phyloP scores from a whole-genome alignment of 768 basidiomycete genomes.

The Termitomyces titanicus region DNA sequence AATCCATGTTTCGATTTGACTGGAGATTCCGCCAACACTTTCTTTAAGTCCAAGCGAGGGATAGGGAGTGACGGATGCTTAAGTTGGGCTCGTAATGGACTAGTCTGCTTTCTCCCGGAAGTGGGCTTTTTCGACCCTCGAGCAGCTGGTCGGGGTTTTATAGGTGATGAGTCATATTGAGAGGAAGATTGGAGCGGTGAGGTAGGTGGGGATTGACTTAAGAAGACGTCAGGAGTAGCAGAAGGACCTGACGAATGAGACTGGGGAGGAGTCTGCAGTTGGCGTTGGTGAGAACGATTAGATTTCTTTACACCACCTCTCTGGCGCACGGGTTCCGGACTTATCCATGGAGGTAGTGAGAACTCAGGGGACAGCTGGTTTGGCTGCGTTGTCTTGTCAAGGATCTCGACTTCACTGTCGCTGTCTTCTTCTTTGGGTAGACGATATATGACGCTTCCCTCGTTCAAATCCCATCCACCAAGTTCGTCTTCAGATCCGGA shows the following conservation, averaged over 20 bases:
- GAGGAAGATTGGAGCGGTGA: constrained; percentile 20
- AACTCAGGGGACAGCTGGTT: constrained; percentile 4
- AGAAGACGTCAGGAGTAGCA: constrained; percentile 16
- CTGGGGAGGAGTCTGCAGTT: constrained; percentile 39
- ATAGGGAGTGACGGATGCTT: constrained; percentile 2
- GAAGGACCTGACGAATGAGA: constrained; percentile 23
- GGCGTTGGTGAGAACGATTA: neutral
- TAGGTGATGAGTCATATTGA: constrained; percentile 14
- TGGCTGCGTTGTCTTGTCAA: constrained; percentile 17
- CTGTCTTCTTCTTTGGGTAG: constrained; percentile 16
- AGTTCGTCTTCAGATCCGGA: constrained; percentile 29
- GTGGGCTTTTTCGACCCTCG: constrained; percentile 8
- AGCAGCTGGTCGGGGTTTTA: constrained; percentile 8
- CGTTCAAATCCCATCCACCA: constrained; percentile 36
- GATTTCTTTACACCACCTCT: neutral
- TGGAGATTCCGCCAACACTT: neutral
- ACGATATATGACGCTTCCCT: constrained; percentile 35
- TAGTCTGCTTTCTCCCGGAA: neutral
- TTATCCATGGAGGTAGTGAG: neutral
- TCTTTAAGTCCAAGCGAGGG: constrained; percentile 14
- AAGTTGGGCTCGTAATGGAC: neutral
- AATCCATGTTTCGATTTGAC: neutral
- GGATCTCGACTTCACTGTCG: constrained; percentile 31
- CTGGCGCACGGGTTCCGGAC: neutral
- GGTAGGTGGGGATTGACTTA: constrained; percentile 11